Conservation (phyloP, 1,284 basidiomycete species). For the Sporisorium scitamineum region DNA sequence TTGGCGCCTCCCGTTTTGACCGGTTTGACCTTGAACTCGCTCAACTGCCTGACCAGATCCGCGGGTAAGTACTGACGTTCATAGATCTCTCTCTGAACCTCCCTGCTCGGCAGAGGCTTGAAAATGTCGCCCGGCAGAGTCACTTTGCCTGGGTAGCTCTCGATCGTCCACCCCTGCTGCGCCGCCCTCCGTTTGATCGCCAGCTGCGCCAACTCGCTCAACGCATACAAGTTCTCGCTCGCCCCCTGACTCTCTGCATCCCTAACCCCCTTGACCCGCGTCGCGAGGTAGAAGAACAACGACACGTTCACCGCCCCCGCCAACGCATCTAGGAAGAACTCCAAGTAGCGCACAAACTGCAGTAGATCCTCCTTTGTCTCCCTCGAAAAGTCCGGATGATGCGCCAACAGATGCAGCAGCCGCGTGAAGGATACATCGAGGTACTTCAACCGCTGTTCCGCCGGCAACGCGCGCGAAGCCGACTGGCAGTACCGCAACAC, state of each 20-base stretch:
- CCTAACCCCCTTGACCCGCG: slow-evolving; percentile 85
- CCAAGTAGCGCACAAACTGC: slow-evolving; percentile 75
- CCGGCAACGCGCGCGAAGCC: slow-evolving; percentile 16
- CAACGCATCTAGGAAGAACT: slow-evolving; percentile 85
- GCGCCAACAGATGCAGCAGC: slow-evolving; percentile 85
- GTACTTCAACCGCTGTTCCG: slow-evolving; percentile 36
- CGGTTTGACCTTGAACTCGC: slow-evolving; percentile 29
- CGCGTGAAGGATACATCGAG: slow-evolving; percentile 87
- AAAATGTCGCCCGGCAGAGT: slow-evolving; percentile 86
- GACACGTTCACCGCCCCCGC: slow-evolving; percentile 82
- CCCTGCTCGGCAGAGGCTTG: slow-evolving; percentile 60
- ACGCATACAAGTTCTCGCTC: slow-evolving; percentile 81
- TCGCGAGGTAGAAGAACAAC: slow-evolving; percentile 83
- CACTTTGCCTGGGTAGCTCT: slow-evolving; percentile 83
- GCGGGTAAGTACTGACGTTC: slow-evolving; percentile 36
- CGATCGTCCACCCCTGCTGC: slow-evolving; percentile 79
- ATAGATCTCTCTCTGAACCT: slow-evolving; percentile 51
- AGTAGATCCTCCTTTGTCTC: slow-evolving; percentile 79
- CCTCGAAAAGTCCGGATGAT: slow-evolving; percentile 90
- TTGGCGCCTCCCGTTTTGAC: not conserved
- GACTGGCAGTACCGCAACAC: slow-evolving; percentile 47
- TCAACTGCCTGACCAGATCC: slow-evolving; percentile 24
- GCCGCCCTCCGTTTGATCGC: slow-evolving; percentile 81
- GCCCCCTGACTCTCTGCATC: slow-evolving; percentile 72
- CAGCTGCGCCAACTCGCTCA: slow-evolving; percentile 88